Evolutionary conservation across 1,284 basidiomycete genomes (phyloP).

Genomic region (Ceratobasidium sp.): DNA sequence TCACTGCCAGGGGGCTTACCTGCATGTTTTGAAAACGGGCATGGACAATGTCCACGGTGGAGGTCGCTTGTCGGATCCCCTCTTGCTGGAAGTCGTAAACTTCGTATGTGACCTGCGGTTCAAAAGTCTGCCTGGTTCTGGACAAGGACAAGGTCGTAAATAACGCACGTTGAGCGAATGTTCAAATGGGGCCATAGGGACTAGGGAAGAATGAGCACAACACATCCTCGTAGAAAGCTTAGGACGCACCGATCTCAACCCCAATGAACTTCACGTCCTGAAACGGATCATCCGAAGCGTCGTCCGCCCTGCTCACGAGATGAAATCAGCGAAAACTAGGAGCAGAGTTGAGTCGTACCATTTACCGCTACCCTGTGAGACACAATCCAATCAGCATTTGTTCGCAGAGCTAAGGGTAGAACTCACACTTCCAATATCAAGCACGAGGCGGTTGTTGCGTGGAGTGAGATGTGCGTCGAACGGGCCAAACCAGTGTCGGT

Average conservation of each 20-base stretch:
- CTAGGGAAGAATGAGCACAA: not conserved
- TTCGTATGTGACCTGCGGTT: not conserved
- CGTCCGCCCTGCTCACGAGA: slow-evolving; percentile 29
- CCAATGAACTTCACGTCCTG: slow-evolving; percentile 22
- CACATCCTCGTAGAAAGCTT: not conserved
- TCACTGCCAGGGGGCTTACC: slow-evolving; percentile 31
- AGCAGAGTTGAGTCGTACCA: slow-evolving; percentile 4
- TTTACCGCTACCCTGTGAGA: slow-evolving; percentile 25
- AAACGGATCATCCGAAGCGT: slow-evolving; percentile 12
- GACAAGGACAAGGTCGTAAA: not conserved
- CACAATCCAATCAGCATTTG: slow-evolving; percentile 2
- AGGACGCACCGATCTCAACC: slow-evolving; percentile 29
- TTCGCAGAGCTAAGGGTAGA: not conserved
- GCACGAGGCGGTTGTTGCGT: slow-evolving; percentile 8
- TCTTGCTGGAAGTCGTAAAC: slow-evolving; percentile 43
- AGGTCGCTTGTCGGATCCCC: not conserved
- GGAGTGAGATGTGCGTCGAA: slow-evolving; percentile 22
- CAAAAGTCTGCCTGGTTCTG: not conserved
- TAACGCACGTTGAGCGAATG: not conserved
- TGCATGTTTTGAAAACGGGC: slow-evolving; percentile 44
- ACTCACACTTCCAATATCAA: slow-evolving; percentile 44
- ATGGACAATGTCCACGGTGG: slow-evolving; percentile 27
- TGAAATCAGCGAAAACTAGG: not conserved
- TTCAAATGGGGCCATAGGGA: slow-evolving; percentile 16
- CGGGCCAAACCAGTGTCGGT: slow-evolving; percentile 27